Evolutionary conservation across 768 basidiomycete species (phyloP).

Genomic region (Rhodocollybia butyracea): DNA sequence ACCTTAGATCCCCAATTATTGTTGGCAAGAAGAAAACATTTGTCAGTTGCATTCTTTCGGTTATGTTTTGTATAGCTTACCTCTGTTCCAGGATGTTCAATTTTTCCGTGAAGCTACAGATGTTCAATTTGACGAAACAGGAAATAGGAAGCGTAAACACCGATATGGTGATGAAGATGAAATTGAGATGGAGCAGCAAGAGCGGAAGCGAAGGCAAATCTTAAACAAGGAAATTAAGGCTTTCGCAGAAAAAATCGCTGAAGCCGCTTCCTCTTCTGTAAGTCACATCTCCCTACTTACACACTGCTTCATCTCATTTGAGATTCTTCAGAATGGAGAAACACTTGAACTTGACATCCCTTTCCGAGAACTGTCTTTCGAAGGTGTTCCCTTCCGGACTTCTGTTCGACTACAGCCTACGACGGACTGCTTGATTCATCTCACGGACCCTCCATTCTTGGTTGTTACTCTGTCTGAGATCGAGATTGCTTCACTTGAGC

Average conservation of each 20-base stretch:
- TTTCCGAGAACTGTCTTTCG: slow-evolving; percentile 95
- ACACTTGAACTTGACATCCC: slow-evolving; percentile 93
- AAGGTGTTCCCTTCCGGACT: slow-evolving; percentile 94
- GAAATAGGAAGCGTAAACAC: slow-evolving; percentile 96
- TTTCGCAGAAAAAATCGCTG: slow-evolving; percentile 90
- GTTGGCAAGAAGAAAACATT: slow-evolving; percentile 98
- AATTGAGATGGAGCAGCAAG: slow-evolving; percentile 97
- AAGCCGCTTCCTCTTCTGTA: slow-evolving; percentile 76
- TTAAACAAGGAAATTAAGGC: slow-evolving; percentile 92
- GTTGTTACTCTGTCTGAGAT: slow-evolving; percentile 94
- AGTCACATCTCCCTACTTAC: slow-evolving; percentile 20
- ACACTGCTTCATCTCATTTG: neutral
- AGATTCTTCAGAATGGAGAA: slow-evolving; percentile 53
- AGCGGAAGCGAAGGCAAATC: slow-evolving; percentile 82
- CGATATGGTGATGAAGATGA: slow-evolving; percentile 99
- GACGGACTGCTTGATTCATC: slow-evolving; percentile 93
- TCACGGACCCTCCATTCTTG: slow-evolving; percentile 93
- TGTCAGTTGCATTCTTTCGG: slow-evolving; percentile 31
- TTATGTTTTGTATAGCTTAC: neutral
- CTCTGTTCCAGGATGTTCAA: slow-evolving; percentile 76
- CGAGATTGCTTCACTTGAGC: slow-evolving; percentile 94
- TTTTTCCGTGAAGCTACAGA: slow-evolving; percentile 98
- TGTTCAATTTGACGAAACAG: slow-evolving; percentile 97
- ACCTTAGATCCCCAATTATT: slow-evolving; percentile 94
- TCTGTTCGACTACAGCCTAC: slow-evolving; percentile 95